These are phyloP conservation scores for Pulveroboletus sp. DNA, from an alignment of 768 basidiomycete species.

Conservation along the genomic window DNA sequence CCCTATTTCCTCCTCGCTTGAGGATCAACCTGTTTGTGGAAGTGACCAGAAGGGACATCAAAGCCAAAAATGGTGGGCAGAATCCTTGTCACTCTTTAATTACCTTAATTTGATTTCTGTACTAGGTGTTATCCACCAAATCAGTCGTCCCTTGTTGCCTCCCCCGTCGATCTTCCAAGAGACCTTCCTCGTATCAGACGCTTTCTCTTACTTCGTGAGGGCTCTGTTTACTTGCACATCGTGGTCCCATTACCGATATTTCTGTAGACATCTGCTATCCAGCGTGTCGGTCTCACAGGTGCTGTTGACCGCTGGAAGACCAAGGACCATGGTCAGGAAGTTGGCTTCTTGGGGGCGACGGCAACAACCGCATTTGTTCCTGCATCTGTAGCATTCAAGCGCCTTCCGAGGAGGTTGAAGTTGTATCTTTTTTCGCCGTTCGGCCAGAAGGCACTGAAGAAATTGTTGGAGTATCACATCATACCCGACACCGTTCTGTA, in stretches of 20 bases:
- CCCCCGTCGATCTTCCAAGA: slow-evolving; percentile 14
- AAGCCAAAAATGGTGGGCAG: slow-evolving; percentile 6
- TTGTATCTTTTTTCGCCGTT: slow-evolving; percentile 11
- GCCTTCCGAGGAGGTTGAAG: slow-evolving; percentile 8
- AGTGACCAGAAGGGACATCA: slow-evolving; percentile 9
- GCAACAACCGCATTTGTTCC: slow-evolving; percentile 7
- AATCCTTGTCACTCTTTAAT: not conserved
- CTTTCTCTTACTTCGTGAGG: slow-evolving; percentile 13
- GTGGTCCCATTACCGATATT: not conserved
- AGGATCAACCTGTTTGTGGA: slow-evolving; percentile 17
- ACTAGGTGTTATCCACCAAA: slow-evolving; percentile 12
- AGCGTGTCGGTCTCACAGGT: slow-evolving; percentile 8
- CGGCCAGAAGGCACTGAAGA: slow-evolving; percentile 10
- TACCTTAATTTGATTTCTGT: not conserved
- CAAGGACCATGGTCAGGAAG: not conserved
- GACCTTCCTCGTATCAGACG: slow-evolving; percentile 3
- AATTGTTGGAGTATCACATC: slow-evolving; percentile 13
- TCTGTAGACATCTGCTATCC: slow-evolving; percentile 10
- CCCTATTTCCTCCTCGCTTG: slow-evolving; percentile 31
- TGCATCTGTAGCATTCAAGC: slow-evolving; percentile 6
- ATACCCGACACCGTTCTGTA: slow-evolving; percentile 3
- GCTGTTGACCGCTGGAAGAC: slow-evolving; percentile 4
- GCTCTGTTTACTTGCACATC: not conserved
- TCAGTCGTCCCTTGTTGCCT: slow-evolving; percentile 9
- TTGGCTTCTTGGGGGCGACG: slow-evolving; percentile 1